Base-by-base conservation (phyloP, 768 basidiomycete genomes). In the Suillus subalutaceus region DNA sequence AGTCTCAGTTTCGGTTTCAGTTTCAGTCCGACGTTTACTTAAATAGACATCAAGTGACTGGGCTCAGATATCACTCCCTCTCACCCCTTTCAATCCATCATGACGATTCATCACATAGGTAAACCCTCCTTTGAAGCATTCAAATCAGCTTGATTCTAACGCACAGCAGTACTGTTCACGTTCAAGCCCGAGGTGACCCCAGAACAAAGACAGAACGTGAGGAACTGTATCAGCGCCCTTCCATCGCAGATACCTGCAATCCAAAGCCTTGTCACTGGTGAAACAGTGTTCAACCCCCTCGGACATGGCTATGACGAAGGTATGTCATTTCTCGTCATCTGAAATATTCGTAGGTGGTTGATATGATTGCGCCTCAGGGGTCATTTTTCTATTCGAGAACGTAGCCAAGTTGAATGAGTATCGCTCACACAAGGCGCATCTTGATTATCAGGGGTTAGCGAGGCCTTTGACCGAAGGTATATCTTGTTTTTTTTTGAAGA, bases 261-360 rank as follows among this genome's bases (percentile, higher is more conserved):
- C 35, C 63, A 63, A 37, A 38, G 35, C 23, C 0, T 74, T 41
- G 62, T 62, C 57, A 18, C 56, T 0, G 74, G 74, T 8, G 58
- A 38, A 6, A 72, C 38, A 40, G 37, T 74, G 48, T 67, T 53
- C 26, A 70, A 75, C 46, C 64, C 65, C 9, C 20, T 72, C 32
- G 70, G 69, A 46, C 75, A 64, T 9, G 70, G 67, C 59, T 77
- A 58, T 52, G 72, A 74, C 56, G 63, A 69, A 65, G 73, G 75
- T 77, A 23, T 35, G 16, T 10, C 8, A 64, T 53, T 30, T 44
- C 12, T 20, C 58, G 20, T 30, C 20, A 18, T 50, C 9, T 30
- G 16, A 38, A 41, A 15, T 3, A n/a, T 53, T 41, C 41, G 18
- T 26, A 12, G 16, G 32, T 38, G 30, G 20, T 44, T 26, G 12